phyloP scores from a whole-genome alignment of 768 basidiomycete species.

The Pisolithus tinctorius region DNA sequence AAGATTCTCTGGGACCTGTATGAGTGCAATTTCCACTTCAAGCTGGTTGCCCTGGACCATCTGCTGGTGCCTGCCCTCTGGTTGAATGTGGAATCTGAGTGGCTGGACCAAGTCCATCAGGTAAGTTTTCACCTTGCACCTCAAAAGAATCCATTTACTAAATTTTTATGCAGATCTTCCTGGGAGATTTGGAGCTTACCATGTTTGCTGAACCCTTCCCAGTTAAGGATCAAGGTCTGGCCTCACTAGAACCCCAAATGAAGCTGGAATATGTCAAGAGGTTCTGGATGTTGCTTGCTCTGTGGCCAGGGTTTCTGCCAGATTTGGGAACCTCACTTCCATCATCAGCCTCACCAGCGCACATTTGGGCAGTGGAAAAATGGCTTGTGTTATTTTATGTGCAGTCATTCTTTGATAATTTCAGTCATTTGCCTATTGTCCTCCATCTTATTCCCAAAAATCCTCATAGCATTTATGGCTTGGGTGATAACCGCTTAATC shows the following conservation, averaged over 20 bases:
- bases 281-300: no score
- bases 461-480: no score
- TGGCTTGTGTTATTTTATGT: not conserved
- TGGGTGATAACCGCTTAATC: no score
- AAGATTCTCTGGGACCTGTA: conserved; percentile 14
- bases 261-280: no score
- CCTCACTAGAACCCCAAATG: no score
- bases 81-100: not conserved
- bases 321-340: not conserved
- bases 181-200: no score
- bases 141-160: no score
- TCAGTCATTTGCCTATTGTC: not conserved
- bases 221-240: no score
- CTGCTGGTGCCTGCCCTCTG: not conserved
- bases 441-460: not conserved
- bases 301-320: not conserved
- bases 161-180: no score
- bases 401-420: conserved; percentile 3
- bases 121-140: not conserved
- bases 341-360: not conserved
- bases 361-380: not conserved
- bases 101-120: not conserved
- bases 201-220: no score
- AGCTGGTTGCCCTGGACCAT: conserved; percentile 12
- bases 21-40: conserved; percentile 12